Conservation (phyloP, 805 yeast species). For the Zygosaccharomyces bisporus region DNA sequence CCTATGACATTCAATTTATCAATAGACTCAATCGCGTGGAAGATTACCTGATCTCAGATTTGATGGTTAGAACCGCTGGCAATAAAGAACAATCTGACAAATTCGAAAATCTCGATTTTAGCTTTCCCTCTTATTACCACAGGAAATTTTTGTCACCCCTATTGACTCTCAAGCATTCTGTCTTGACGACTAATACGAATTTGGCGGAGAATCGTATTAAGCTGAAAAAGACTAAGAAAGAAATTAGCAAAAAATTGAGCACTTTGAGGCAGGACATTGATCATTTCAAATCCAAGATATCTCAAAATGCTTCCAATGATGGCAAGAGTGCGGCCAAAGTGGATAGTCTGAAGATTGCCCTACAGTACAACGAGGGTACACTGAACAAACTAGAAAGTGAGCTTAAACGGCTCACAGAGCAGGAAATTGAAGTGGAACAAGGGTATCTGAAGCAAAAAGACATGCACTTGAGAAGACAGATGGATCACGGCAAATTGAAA, state of each 20-base stretch:
- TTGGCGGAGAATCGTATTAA: conserved; percentile 55
- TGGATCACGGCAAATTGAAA: conserved; percentile 30
- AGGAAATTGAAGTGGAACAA: conserved; percentile 33
- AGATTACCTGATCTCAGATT: conserved; percentile 39
- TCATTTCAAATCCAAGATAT: conserved; percentile 44
- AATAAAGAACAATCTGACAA: conserved; percentile 16
- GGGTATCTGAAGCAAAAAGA: conserved; percentile 38
- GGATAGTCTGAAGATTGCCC: conserved; percentile 45
- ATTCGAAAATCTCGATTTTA: conserved; percentile 30
- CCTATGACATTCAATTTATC: conserved; percentile 53
- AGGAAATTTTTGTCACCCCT: conserved; percentile 52
- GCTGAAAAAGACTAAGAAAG: conserved; percentile 54
- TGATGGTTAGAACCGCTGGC: conserved; percentile 39
- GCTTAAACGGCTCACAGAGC: conserved; percentile 15
- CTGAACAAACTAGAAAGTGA: conserved; percentile 22
- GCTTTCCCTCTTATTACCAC: conserved; percentile 36
- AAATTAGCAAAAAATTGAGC: conserved; percentile 51
- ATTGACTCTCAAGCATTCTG: conserved; percentile 60
- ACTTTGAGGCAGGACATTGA: conserved; percentile 57
- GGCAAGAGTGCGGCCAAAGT: conserved; percentile 52
- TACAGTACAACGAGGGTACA: conserved; percentile 38
- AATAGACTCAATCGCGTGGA: conserved; percentile 35
- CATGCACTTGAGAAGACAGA: conserved; percentile 34
- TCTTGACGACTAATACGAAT: conserved; percentile 58
- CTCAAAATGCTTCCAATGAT: conserved; percentile 50